phyloP scores from a whole-genome alignment of 139 green algal genomes.

The Chlamydomonas schloesseri region DNA sequence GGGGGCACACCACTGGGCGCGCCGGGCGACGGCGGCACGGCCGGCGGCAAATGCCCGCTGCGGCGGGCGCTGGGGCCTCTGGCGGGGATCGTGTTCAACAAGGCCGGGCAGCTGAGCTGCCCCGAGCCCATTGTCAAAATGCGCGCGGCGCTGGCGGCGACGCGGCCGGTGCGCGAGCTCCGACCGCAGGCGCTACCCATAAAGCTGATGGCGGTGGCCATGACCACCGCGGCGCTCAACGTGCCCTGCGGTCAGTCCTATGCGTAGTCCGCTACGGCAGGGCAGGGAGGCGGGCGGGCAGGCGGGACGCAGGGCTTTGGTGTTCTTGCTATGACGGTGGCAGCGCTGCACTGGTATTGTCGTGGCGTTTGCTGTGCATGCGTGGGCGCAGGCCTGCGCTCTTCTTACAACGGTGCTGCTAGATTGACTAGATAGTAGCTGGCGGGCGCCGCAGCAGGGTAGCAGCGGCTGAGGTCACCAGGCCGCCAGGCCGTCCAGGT shows the following conservation, averaged over 20 bases:
- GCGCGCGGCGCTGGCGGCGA: slow-evolving; percentile 75
- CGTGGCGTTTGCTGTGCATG: no score
- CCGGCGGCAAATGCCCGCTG: slow-evolving; percentile 51
- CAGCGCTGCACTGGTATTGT: no score
- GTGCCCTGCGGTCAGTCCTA: slow-evolving; percentile 79
- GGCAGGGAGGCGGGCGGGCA: no score
- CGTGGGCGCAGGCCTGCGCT: no score
- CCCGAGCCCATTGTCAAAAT: slow-evolving; percentile 80
- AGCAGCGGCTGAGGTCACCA: no score
- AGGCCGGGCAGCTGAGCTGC: slow-evolving; percentile 71
- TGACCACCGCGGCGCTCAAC: slow-evolving; percentile 74
- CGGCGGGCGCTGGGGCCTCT: slow-evolving; percentile 69
- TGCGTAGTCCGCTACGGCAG: no score
- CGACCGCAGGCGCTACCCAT: slow-evolving; percentile 74
- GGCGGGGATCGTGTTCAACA: slow-evolving; percentile 58
- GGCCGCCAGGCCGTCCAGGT: no score
- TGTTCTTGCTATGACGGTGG: no score
- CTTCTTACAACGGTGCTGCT: no score
- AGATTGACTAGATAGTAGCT: no score
- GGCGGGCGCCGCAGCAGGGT: no score
- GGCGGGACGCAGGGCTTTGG: no score
- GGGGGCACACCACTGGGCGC: not conserved
- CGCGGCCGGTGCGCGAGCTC: slow-evolving; percentile 75
- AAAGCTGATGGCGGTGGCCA: slow-evolving; percentile 70
- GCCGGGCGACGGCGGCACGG: not conserved